These are phyloP conservation scores for Phytophthora fragariae DNA, from an alignment of 352 stramenopile genomes.

Conservation along the genomic window DNA sequence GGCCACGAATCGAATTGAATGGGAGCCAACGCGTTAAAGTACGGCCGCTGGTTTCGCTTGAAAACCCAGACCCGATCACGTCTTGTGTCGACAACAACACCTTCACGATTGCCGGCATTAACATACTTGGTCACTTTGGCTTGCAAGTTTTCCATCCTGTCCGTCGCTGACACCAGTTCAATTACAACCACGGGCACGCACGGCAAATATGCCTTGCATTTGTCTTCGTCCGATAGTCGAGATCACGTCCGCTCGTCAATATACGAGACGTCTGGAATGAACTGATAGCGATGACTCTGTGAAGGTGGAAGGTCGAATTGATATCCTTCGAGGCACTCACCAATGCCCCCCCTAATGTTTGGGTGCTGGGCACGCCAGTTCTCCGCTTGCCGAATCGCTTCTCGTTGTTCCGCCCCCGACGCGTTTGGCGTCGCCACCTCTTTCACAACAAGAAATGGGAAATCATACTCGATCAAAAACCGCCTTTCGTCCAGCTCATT, in stretches of 20 bases:
- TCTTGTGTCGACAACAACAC: conserved; percentile 31
- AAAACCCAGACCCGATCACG: conserved; percentile 32
- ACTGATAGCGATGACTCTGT: not conserved
- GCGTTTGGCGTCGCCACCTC: no score
- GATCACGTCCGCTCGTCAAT: conserved; percentile 12
- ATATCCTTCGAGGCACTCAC: no score
- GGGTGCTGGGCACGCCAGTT: no score
- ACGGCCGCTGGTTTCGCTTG: conserved; percentile 28
- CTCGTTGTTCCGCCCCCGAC: no score
- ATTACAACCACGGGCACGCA: conserved; percentile 10
- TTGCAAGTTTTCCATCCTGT: not conserved
- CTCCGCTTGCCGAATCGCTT: no score
- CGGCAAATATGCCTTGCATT: not conserved
- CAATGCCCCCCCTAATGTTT: no score
- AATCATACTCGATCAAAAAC: no score
- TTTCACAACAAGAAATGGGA: no score
- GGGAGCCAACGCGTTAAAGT: conserved; percentile 17
- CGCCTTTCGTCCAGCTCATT: no score
- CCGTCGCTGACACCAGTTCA: not conserved
- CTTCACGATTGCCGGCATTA: conserved; percentile 35
- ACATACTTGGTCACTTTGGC: conserved; percentile 27
- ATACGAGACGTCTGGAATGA: conserved; percentile 11
- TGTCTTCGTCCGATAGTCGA: not conserved
- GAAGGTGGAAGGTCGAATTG: no score
- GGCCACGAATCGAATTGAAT: not conserved